phyloP scores from a whole-genome alignment of 1,284 basidiomycete genomes.

The Cystobasidium sp. region DNA sequence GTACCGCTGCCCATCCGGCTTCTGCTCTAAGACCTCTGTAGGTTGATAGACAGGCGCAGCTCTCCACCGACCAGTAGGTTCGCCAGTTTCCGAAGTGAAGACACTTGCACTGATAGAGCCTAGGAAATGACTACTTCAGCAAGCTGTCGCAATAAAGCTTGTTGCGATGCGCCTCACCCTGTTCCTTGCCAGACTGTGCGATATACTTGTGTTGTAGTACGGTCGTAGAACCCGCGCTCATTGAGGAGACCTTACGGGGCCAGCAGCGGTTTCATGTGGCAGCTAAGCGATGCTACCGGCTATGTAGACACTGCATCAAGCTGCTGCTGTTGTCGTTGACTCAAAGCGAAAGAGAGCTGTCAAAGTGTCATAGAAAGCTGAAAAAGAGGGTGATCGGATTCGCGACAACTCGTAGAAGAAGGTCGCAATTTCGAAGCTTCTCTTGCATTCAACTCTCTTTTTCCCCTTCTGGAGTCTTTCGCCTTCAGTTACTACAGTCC shows the following conservation, averaged over 20 bases:
- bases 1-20: constrained; percentile 14
- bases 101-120: constrained; percentile 35
- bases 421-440: too few species aligned
- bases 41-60: constrained; percentile 18
- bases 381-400: neutral
- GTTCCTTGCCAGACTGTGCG: constrained; percentile 12
- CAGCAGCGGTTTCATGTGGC: neutral
- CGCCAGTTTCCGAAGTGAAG: constrained; percentile 21
- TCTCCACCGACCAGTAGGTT: constrained; percentile 32
- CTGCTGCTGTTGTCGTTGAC: constrained; percentile 11
- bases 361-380: neutral
- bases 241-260: neutral
- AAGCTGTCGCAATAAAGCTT: neutral
- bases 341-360: neutral
- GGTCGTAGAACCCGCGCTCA: neutral
- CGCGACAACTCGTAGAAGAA: neutral
- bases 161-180: constrained; percentile 2
- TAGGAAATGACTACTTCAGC: neutral
- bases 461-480: too few species aligned
- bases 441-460: too few species aligned
- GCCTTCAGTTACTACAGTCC: too few species aligned
- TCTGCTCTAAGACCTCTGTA: neutral
- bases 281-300: neutral
- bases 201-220: constrained; percentile 26
- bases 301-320: neutral